Conservation (phyloP, 352 stramenopile genomes). For the Globisporangium paroecandrum region DNA sequence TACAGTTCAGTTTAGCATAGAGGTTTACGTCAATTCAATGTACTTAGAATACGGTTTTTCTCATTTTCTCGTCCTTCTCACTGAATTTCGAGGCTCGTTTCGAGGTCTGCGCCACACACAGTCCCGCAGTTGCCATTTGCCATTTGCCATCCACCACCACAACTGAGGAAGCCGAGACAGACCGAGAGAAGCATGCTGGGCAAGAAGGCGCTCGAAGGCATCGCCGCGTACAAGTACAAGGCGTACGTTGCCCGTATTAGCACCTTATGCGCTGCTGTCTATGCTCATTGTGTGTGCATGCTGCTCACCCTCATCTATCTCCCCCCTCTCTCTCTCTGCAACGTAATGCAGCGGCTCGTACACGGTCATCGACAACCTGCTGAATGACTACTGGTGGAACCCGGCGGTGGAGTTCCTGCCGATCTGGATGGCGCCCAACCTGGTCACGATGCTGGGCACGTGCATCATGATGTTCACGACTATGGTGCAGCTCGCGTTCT, state of each 20-base stretch:
- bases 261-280: not conserved
- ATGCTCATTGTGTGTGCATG: not conserved
- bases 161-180: not conserved
- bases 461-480: conserved; percentile 75
- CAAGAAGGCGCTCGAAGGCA: conserved; percentile 78
- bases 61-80: not conserved
- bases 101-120: not conserved
- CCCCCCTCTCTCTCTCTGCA: conserved; percentile 7
- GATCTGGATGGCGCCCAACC: conserved; percentile 89
- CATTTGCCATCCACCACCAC: not conserved
- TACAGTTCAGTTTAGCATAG: not conserved
- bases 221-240: conserved; percentile 88
- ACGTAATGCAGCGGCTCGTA: conserved; percentile 61
- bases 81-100: not conserved
- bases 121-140: conserved; percentile 7
- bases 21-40: not conserved
- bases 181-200: conserved; percentile 36
- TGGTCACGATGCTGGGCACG: conserved; percentile 89
- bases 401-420: conserved; percentile 79
- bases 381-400: conserved; percentile 86
- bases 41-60: not conserved
- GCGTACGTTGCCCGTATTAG: conserved; percentile 40
- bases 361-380: conserved; percentile 84
- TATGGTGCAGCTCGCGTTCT: conserved; percentile 69
- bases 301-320: not conserved